Evolutionary conservation across 1,284 basidiomycete species (phyloP).

Genomic region (Ceratobasidium sp.): DNA sequence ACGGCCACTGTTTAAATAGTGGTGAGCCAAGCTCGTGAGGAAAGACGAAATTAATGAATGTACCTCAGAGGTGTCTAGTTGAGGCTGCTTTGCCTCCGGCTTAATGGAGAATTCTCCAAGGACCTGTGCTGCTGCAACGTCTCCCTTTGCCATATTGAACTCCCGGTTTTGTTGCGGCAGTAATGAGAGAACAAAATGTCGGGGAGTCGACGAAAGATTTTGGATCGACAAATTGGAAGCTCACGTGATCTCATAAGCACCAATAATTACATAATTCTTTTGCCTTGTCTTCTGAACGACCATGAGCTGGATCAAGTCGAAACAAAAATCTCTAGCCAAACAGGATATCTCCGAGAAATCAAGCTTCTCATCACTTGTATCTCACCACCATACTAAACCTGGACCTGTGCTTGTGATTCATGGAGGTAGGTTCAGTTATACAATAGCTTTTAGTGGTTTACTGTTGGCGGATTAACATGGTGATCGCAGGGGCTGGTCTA

Average conservation of each 20-base stretch:
- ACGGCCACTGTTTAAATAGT: constrained; percentile 78
- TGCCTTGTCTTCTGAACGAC: background rate
- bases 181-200: no score
- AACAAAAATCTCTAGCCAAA: background rate
- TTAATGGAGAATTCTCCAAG: constrained; percentile 84
- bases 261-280: background rate
- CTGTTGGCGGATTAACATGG: background rate
- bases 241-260: background rate
- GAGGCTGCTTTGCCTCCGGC: constrained; percentile 75
- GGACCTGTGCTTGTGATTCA: constrained; percentile 71
- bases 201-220: constrained; percentile 3
- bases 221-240: constrained; percentile 1
- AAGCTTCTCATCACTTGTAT: background rate
- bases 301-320: constrained; percentile 5
- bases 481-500: constrained; percentile 23
- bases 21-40: background rate
- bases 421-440: constrained; percentile 75
- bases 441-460: background rate
- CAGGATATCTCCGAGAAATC: constrained; percentile 10
- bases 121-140: constrained; percentile 61
- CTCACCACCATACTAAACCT: background rate
- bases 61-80: constrained; percentile 83
- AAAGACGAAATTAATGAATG: background rate
- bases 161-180: no score
- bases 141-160: constrained; percentile 64